These are phyloP conservation scores for Hydrangea macrophylla DNA, from an alignment of 148 eudicot species.

Conservation along the genomic window DNA sequence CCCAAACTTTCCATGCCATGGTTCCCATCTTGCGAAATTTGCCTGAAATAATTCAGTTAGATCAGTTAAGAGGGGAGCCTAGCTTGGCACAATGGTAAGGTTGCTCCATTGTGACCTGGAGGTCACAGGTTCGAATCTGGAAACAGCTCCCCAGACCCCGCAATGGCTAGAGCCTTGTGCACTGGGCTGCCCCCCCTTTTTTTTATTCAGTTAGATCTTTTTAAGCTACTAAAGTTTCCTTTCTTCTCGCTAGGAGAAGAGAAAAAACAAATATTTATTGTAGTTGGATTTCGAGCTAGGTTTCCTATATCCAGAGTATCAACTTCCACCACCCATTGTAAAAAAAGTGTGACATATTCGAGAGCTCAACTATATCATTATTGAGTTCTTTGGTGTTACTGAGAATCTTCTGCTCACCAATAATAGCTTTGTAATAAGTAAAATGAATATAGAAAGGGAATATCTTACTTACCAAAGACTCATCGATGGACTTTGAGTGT, in stretches of 20 bases:
- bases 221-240: constrained; percentile 6
- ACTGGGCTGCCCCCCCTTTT: too few relatives aligned
- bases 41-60: too few relatives aligned
- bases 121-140: too few relatives aligned
- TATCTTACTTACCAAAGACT: constrained; percentile 51
- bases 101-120: too few relatives aligned
- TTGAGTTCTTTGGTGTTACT: not conserved
- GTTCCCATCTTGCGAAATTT: constrained; percentile 68
- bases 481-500: constrained; percentile 51
- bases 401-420: not conserved
- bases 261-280: not conserved
- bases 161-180: too few relatives aligned
- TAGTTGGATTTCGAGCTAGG: not conserved
- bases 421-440: not conserved
- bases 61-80: too few relatives aligned
- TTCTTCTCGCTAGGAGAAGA: not conserved
- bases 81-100: too few relatives aligned
- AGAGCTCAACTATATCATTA: not conserved
- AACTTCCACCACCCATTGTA: not conserved
- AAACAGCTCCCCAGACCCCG: too few relatives aligned
- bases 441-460: not conserved
- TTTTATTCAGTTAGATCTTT: constrained; percentile 1
- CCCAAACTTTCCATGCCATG: constrained; percentile 79
- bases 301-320: not conserved
- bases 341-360: not conserved